These are phyloP conservation scores for Dothideomycetes sp. DNA, from an alignment of 2,329 filamentous ascomycete species.

Conservation along the genomic window DNA sequence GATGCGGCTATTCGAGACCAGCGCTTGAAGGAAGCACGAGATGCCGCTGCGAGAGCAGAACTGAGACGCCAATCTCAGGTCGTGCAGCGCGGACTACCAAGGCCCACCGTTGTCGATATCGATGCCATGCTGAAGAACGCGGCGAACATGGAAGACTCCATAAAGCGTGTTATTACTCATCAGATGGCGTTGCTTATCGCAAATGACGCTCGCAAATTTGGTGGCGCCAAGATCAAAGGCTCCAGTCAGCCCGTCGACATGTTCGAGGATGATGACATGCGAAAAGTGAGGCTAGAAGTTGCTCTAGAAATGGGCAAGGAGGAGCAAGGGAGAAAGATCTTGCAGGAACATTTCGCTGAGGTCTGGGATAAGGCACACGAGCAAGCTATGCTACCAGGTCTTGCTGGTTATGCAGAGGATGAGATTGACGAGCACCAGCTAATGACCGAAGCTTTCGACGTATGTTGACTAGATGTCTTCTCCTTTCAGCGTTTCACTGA, in stretches of 20 bases:
- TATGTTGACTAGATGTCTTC: conserved; percentile 29
- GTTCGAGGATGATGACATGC: conserved; percentile 61
- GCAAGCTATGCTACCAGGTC: conserved; percentile 53
- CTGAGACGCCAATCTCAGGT: conserved; percentile 79
- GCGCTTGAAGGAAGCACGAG: conserved; percentile 48
- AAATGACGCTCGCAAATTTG: conserved; percentile 69
- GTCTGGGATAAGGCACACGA: conserved; percentile 41
- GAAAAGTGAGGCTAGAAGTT: conserved; percentile 66
- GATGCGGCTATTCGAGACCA: conserved; percentile 66
- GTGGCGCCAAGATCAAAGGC: conserved; percentile 54
- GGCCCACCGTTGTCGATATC: conserved; percentile 64
- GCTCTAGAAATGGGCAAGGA: conserved; percentile 52
- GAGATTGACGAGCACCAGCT: conserved; percentile 57
- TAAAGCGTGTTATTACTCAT: conserved; percentile 58
- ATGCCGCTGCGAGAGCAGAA: conserved; percentile 58
- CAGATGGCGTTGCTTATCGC: conserved; percentile 74
- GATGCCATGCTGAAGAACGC: conserved; percentile 55
- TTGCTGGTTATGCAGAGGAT: conserved; percentile 70
- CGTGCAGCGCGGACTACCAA: conserved; percentile 73
- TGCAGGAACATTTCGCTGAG: conserved; percentile 36
- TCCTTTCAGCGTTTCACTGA: neutral
- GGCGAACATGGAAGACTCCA: conserved; percentile 48
- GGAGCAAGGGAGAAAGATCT: conserved; percentile 33
- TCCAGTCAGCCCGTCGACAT: conserved; percentile 47
- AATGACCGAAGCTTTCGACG: conserved; percentile 64